A percentile compares a stretch with the other conserved stretches of the same genome.
phyloP scores from a whole-genome alignment of 2,329 filamentous ascomycete species.

The Trichophyton rubrum region DNA sequence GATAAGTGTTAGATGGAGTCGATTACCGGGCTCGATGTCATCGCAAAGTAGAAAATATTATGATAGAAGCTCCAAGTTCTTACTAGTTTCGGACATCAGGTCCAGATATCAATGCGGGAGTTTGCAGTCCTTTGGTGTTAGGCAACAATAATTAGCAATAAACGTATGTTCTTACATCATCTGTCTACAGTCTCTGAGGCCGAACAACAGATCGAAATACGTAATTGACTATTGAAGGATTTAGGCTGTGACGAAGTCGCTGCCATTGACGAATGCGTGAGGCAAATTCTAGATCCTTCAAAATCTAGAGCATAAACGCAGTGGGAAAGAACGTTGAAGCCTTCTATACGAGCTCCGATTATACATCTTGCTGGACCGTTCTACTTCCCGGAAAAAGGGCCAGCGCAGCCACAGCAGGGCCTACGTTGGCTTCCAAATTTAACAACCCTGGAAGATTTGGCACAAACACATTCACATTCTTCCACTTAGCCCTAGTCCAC shows the following conservation, averaged over 20 bases:
- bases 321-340: neutral
- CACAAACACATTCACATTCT: neutral
- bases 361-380: neutral
- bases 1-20: neutral
- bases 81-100: no score
- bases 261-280: neutral
- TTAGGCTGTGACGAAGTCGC: neutral
- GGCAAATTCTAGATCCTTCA: neutral
- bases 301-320: neutral
- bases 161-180: neutral
- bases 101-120: neutral
- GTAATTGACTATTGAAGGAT: neutral
- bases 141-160: neutral
- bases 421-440: neutral
- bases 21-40: neutral
- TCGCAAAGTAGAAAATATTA: no score
- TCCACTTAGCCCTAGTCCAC: neutral
- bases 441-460: neutral
- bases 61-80: no score
- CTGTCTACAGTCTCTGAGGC: neutral
- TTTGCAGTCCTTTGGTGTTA: neutral
- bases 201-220: neutral
- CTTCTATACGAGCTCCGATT: neutral
- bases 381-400: neutral
- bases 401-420: neutral